Evolutionary conservation across 2,329 filamentous ascomycete species (phyloP).

Genomic region (Colletotrichum liaoningense): DNA sequence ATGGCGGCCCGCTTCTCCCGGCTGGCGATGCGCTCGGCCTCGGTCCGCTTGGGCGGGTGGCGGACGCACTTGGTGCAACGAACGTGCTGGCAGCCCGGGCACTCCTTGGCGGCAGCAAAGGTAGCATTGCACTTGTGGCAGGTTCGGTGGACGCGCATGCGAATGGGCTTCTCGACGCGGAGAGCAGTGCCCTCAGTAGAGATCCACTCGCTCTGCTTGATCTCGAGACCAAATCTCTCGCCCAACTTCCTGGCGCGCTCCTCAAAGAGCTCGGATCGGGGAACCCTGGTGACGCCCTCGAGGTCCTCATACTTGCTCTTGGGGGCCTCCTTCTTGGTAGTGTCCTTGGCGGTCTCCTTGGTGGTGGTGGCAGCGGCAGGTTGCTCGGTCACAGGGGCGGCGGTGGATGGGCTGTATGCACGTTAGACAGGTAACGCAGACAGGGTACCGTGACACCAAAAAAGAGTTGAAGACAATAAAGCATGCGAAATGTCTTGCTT

Average conservation of each 20-base stretch:
- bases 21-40: slow-evolving; percentile 64
- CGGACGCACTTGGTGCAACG: slow-evolving; percentile 86
- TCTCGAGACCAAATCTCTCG: slow-evolving; percentile 66
- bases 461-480: not conserved
- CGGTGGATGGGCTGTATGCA: slow-evolving; percentile 8
- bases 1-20: slow-evolving; percentile 62
- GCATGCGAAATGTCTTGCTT: not conserved
- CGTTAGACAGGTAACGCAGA: slow-evolving; percentile 18
- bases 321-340: slow-evolving; percentile 33
- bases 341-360: slow-evolving; percentile 29
- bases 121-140: slow-evolving; percentile 85
- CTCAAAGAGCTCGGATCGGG: slow-evolving; percentile 63
- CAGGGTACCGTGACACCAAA: not conserved
- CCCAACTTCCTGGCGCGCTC: slow-evolving; percentile 68
- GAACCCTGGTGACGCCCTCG: slow-evolving; percentile 51
- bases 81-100: slow-evolving; percentile 80
- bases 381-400: slow-evolving; percentile 18
- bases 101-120: slow-evolving; percentile 80
- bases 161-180: slow-evolving; percentile 80
- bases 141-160: slow-evolving; percentile 80
- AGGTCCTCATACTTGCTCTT: slow-evolving; percentile 36
- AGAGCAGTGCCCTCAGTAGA: slow-evolving; percentile 65
- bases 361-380: slow-evolving; percentile 16
- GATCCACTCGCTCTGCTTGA: slow-evolving; percentile 66
- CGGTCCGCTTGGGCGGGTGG: slow-evolving; percentile 74